Evolutionary conservation across 2,329 filamentous ascomycete species (phyloP), one percentile per base, ranked within the genome.

Genomic region (Penicillium brasilianum): DNA sequence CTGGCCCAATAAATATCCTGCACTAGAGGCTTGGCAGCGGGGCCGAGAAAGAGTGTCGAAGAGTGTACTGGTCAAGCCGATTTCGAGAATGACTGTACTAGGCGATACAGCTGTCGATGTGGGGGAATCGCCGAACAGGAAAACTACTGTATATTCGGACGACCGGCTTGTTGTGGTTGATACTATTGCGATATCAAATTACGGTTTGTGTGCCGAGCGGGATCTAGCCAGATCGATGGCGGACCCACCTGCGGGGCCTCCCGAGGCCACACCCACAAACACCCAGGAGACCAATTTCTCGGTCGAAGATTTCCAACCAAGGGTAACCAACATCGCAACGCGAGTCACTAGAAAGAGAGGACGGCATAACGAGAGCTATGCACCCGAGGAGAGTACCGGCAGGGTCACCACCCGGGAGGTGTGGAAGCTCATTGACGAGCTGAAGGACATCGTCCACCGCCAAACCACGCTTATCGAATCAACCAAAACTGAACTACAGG

Each of bases 181-280:
- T 50, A 32, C 54, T 53, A 22, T 22, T 11, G n/a, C 53, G 62
- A 55, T 68, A 64, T 28, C 61, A 28, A 37, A 58, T 39, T 28
- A 55, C 32, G 16, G 51, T 34, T 67, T 53, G 57, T 58, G 49
- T 58, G n/a, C 41, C 57, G 58, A 60, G 22, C 58, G 58, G 48
- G 48, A 58, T 4, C 49, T 58, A 53, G 6, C 28, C 49, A 8
- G 56, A 58, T 37, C 39, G 49, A 60, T 55, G 57, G 54, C 50
- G 57, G 61, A 63, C 60, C 60, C 57, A 63, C 61, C 50, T 4
- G 8, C 57, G 57, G 61, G 55, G 25, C 16, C 3, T 5, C 48
- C 61, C 56, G 55, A 61, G 37, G 3, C 43, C 58, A 37, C 36
- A 28, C 43, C 62, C 59, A 62, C 62, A 57, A 59, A 59, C 60